Evolutionary conservation across 2,329 filamentous ascomycete species (phyloP), one percentile per base, ranked within the genome.

Genomic region (Stachybotrys elegans): DNA sequence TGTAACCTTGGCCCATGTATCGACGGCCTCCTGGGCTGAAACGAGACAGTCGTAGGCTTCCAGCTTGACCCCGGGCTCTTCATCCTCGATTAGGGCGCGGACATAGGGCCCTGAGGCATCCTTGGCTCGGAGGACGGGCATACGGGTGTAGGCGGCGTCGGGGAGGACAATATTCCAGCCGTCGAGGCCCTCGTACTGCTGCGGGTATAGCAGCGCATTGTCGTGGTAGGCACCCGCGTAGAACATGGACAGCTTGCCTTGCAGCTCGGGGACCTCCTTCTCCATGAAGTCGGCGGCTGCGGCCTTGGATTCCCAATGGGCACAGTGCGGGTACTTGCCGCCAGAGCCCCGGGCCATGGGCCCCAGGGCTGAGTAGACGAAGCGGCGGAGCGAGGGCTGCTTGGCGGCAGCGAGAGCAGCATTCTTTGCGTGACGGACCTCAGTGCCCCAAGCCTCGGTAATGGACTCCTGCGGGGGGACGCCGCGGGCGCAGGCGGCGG

Each of bases 271-370:
- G 43, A 71, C 61, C 11, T 56, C 63, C 0, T 60, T 59, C 13
- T 58, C 53, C n/a, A 74, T 68, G 36, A 71, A 72, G 17, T 61
- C 51, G 17, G 72, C 72, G 4, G 71, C 59, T 4, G 71, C 71
- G 0, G 74, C 73, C 53, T 78, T 78, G 4, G 67, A 54, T 51
- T 78, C 73, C 49, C 66, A 73, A 49, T 75, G 72, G 43, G 72
- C 74, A 11, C 73, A 52, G 40, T 74, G 64, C 1, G 57, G 53
- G 35, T 67, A 69, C 36, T 57, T 61, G 0, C 73, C 74, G 1
- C 55, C 55, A 25, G 71, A 77, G 42, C 65, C 70, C 16, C 61
- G 65, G 12, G 48, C 53, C 7, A 71, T 72, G 43, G 75, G 61
- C 29, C 69, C 72, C 36, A 78, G 56, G 0, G 71, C 73, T 31